These are phyloP conservation scores for Phylloboletellus chloephorus DNA, from an alignment of 1,284 basidiomycete genomes.

Conservation along the genomic window DNA sequence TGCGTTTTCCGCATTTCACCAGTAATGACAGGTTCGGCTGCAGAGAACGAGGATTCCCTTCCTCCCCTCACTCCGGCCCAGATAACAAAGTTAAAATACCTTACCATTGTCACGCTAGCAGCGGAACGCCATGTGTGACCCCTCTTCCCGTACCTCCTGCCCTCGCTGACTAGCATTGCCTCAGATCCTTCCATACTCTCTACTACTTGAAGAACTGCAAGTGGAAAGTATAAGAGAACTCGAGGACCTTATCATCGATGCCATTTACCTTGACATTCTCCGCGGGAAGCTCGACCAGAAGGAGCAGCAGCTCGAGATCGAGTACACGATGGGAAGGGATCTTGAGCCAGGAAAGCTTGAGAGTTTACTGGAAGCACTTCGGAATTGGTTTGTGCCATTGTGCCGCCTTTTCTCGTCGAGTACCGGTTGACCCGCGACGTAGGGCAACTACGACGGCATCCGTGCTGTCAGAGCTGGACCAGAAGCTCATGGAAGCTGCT, in stretches of 20 bases:
- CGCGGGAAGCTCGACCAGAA: slow-evolving; percentile 91
- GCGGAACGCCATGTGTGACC: slow-evolving; percentile 61
- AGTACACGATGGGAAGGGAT: slow-evolving; percentile 88
- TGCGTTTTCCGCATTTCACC: background rate
- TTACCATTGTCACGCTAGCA: slow-evolving; percentile 83
- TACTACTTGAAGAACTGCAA: slow-evolving; percentile 62
- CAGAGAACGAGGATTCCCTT: slow-evolving; percentile 60
- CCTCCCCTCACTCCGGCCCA: slow-evolving; percentile 72
- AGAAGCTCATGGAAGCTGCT: slow-evolving; percentile 36
- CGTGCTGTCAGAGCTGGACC: slow-evolving; percentile 51
- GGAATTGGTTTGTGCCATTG: slow-evolving; percentile 60
- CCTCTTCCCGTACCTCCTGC: background rate
- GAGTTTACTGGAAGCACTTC: slow-evolving; percentile 53
- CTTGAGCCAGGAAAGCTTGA: slow-evolving; percentile 65
- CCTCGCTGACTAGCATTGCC: background rate
- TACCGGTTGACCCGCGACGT: slow-evolving; percentile 4
- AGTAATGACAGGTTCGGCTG: slow-evolving; percentile 3
- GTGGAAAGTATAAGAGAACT: slow-evolving; percentile 76
- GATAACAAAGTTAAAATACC: slow-evolving; percentile 82
- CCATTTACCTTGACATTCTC: slow-evolving; percentile 86
- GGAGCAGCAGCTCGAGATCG: slow-evolving; percentile 79
- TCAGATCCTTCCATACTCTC: slow-evolving; percentile 71
- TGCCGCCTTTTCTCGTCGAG: background rate
- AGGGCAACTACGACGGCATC: slow-evolving; percentile 74
- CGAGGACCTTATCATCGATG: slow-evolving; percentile 94